Evolutionary conservation across 306 rosid genomes (phyloP), one percentile per base, ranked within the genome.

Genomic region (Rosa chinensis): DNA sequence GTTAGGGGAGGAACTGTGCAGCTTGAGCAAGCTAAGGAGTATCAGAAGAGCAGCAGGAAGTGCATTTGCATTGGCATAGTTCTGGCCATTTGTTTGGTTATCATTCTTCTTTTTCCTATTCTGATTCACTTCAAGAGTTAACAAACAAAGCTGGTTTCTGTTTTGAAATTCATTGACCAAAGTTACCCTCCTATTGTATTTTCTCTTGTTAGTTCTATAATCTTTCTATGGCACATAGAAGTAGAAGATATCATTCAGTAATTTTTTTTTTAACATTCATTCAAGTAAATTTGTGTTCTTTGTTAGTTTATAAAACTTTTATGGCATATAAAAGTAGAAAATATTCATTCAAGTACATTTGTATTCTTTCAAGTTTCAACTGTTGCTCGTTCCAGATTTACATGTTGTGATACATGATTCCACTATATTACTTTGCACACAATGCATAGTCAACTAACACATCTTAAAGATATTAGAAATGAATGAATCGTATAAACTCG

Each of bases 1-100:
- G 98, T 92, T 0, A 78, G 95, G 67, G 44, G 91, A 73, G 96
- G 98, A 50, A 91, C 97, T 0, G 91, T 84, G 12, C 90, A 91
- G 66, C 93, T 92, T 64, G 87, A 89, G 13, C 92, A 86, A 39
- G 95, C 98, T 0, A 85, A 91, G 73, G 95, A 74, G 66, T 21
- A 74, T 39, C 97, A 91, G 79, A 94, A 87, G 83, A 77, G 72
- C n/a, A 87, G 92, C 0, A 86, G 93, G 78, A 89, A 91, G 21
- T 91, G 97, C 96, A 85, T 88, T 0, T 89, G 95, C 81, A 85
- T 84, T 77, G 98, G 94, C 28, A 25, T 91, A 0, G n/a, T 77
- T 71, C 87, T 90, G 62, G 90, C 82, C 71, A 17, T 52, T 11
- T 32, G 59, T 62, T 40, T 28, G n/a, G 18, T 62, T 5, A 1